Percentiles rank a stretch among this genome's conserved stretches.
phyloP scores from a whole-genome alignment of 768 basidiomycete genomes.

The Hirschioporus abietinus region DNA sequence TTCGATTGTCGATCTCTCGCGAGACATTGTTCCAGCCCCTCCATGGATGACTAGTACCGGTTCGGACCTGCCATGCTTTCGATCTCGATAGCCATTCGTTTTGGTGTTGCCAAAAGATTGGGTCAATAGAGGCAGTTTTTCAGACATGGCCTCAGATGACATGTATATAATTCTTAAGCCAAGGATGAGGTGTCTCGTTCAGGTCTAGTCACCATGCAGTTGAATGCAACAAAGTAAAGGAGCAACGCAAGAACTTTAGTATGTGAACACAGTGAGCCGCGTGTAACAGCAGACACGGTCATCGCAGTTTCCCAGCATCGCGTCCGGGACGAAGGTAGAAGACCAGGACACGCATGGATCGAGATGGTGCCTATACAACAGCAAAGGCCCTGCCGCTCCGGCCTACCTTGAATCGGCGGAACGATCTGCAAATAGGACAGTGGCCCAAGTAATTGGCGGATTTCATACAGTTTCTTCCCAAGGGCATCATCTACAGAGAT shows the following conservation, averaged over 20 bases:
- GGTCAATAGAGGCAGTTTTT: background rate
- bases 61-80: constrained; percentile 11
- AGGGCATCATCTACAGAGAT: background rate
- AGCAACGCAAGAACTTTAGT: background rate
- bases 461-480: background rate
- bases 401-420: background rate
- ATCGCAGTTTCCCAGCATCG: background rate
- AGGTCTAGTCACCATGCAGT: background rate
- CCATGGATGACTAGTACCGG: constrained; percentile 69
- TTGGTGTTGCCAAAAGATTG: background rate
- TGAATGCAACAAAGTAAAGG: background rate
- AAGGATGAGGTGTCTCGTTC: background rate
- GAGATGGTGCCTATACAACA: too few species aligned
- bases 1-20: constrained; percentile 51
- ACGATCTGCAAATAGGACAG: background rate
- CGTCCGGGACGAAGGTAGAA: background rate
- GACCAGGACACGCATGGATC: background rate
- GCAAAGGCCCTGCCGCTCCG: background rate
- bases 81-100: background rate
- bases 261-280: background rate
- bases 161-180: background rate
- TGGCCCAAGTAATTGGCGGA: background rate
- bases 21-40: constrained; percentile 69
- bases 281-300: background rate
- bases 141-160: background rate